A percentile compares a stretch with the other conserved stretches of the same genome.
These are phyloP conservation scores for Pseudogymnoascus sp. DNA, from an alignment of 2,329 filamentous ascomycete species.

Conservation along the genomic window DNA sequence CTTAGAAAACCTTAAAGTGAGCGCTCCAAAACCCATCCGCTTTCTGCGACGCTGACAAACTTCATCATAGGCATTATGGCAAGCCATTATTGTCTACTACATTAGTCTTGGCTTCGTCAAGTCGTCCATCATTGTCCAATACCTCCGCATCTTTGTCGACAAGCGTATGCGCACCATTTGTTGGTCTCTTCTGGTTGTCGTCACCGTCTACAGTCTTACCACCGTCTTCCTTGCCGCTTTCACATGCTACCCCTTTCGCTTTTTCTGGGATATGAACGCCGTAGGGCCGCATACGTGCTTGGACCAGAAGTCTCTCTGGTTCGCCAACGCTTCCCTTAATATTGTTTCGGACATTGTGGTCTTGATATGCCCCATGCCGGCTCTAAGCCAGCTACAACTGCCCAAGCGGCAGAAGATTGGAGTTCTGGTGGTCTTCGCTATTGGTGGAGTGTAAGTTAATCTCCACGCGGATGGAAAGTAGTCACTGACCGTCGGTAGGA, in stretches of 20 bases:
- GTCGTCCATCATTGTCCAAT: constrained; percentile 34
- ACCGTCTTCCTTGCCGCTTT: constrained; percentile 15
- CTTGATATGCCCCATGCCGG: constrained; percentile 17
- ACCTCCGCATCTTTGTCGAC: constrained; percentile 33
- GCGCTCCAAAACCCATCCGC: constrained; percentile 14
- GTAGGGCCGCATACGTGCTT: constrained; percentile 13
- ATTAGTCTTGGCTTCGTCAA: constrained; percentile 30
- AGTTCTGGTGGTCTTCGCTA: constrained; percentile 18
- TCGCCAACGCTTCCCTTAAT: constrained; percentile 17
- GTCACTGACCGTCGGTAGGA: constrained; percentile 11
- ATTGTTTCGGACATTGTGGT: constrained; percentile 19
- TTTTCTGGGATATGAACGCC: constrained; percentile 14
- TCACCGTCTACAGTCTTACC: constrained; percentile 13
- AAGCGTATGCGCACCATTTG: constrained; percentile 18
- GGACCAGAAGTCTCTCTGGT: constrained; percentile 15
- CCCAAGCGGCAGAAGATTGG: constrained; percentile 18
- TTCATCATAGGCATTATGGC: constrained; percentile 25
- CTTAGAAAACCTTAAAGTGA: constrained; percentile 21
- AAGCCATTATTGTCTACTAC: constrained; percentile 32
- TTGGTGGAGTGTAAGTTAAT: constrained; percentile 21
- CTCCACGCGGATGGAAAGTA: neutral
- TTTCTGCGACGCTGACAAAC: constrained; percentile 6
- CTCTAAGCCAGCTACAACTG: constrained; percentile 13
- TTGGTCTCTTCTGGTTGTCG: constrained; percentile 14
- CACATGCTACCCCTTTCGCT: constrained; percentile 15